A percentile compares a stretch with the other conserved stretches of the same genome.
Conservation (phyloP, 306 rosid genomes). For the Urtica urens region DNA sequence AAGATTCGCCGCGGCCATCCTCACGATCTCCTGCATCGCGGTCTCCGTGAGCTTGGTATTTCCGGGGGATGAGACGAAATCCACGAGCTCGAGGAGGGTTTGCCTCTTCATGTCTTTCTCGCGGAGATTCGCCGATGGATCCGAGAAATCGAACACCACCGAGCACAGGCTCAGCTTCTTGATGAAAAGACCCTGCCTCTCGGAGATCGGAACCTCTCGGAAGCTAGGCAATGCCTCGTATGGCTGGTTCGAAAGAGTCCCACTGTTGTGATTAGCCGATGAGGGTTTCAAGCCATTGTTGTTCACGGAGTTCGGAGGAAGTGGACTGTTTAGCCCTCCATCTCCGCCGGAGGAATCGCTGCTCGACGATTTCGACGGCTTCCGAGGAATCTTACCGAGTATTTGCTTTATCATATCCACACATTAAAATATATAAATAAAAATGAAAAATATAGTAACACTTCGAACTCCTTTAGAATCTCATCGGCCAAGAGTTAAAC, state of each 20-base stretch:
- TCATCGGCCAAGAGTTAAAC: no score
- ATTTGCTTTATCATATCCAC: conserved; percentile 54
- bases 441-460: conserved; percentile 5
- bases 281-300: conserved; percentile 28
- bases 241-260: conserved; percentile 22
- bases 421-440: background rate
- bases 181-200: conserved; percentile 35
- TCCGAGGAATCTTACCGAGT: conserved; percentile 41
- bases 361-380: conserved; percentile 36
- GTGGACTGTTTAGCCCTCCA: conserved; percentile 21
- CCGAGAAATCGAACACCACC: conserved; percentile 41
- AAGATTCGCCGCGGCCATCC: conserved; percentile 43
- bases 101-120: conserved; percentile 47
- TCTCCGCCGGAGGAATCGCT: conserved; percentile 24
- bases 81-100: conserved; percentile 51
- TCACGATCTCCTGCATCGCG: conserved; percentile 40
- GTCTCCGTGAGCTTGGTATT: conserved; percentile 40
- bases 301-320: conserved; percentile 27
- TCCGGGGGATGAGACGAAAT: conserved; percentile 30
- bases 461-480: background rate
- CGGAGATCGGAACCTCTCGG: conserved; percentile 37
- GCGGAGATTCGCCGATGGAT: conserved; percentile 33
- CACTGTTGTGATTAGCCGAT: conserved; percentile 18
- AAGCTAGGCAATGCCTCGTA: conserved; percentile 53
- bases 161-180: conserved; percentile 45